phyloP scores from a whole-genome alignment of 2,329 filamentous ascomycete species.

The Didymella glomerata region DNA sequence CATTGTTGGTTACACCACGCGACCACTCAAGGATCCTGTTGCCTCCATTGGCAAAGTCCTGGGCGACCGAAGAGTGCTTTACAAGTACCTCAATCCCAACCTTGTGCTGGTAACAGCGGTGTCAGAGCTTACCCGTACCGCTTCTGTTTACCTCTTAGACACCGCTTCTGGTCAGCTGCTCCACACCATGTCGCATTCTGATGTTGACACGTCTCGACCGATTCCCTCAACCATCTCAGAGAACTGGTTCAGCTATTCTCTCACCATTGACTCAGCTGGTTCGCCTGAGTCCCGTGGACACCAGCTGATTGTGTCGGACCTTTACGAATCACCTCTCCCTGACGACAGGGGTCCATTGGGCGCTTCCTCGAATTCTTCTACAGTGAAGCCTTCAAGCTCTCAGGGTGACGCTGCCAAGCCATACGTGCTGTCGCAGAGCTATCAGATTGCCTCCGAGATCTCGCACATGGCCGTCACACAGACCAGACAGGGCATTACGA shows the following conservation, averaged over 20 bases:
- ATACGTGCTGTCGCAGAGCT: slow-evolving; percentile 80
- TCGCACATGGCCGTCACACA: slow-evolving; percentile 82
- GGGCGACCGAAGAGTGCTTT: slow-evolving; percentile 89
- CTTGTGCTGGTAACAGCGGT: slow-evolving; percentile 77
- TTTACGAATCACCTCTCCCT: slow-evolving; percentile 84
- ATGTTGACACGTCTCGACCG: slow-evolving; percentile 76
- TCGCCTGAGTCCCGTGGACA: slow-evolving; percentile 74
- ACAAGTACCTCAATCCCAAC: slow-evolving; percentile 96
- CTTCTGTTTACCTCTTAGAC: slow-evolving; percentile 83
- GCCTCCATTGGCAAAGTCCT: slow-evolving; percentile 95
- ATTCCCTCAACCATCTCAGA: slow-evolving; percentile 84
- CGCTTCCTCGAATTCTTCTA: slow-evolving; percentile 76
- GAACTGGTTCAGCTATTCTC: slow-evolving; percentile 94
- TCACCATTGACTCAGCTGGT: slow-evolving; percentile 64
- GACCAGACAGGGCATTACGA: slow-evolving; percentile 90
- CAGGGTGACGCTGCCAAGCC: slow-evolving; percentile 69
- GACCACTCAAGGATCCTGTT: slow-evolving; percentile 81
- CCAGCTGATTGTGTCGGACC: slow-evolving; percentile 83
- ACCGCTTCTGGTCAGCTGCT: slow-evolving; percentile 84
- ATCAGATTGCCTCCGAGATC: slow-evolving; percentile 80
- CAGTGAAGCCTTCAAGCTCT: slow-evolving; percentile 70
- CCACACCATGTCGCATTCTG: slow-evolving; percentile 72
- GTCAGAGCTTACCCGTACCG: slow-evolving; percentile 64
- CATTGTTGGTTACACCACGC: slow-evolving; percentile 72
- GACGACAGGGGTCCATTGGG: slow-evolving; percentile 86